Base-by-base conservation (phyloP, 148 eudicot species). In the Tetragonia tetragonoides region DNA sequence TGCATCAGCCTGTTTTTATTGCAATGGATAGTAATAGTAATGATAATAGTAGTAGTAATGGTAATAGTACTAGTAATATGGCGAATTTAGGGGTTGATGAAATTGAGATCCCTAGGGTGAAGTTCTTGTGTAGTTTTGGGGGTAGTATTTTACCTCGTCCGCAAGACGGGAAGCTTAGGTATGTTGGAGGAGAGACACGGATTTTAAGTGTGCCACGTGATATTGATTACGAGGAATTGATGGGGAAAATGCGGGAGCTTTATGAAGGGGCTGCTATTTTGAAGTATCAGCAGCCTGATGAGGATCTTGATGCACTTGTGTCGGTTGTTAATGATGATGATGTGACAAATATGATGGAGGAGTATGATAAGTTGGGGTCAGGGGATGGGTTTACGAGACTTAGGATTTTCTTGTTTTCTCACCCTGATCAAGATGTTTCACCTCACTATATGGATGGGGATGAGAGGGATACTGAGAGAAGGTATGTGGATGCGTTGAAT, bases 251-350 rank as follows among this genome's bases (percentile, higher is more conserved):
- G 99, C 85, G 89, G 81, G 97, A 95, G 80, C 82, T 95, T 24
- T 93, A 86, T 74, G 99, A 95, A 11, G 92, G 82, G 51, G 93
- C 88, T 0, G 64, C 86, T 0, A 81, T 93, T 56, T 82, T 95
- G 84, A 93, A 95, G 81, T 95, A 95, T 84, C 96, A 95, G 91
- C 99, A 95, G 78, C 99, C 99, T 7, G 97, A 95, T 74, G 99
- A 95, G 89, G 99, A 95, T 85, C 94, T 95, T 53, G 99, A 95
- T 84, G 97, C 99, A n/a, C 96, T 95, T 61, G 99, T 95, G 1
- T 95, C 97, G 0, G 99, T 95, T 57, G 99, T 95, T 24, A 91
- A 95, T 79, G 94, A 95, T 84, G 97, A 95, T 79, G 99, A 95
- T 81, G 99, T 95, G 72, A 84, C 75, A 7, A 93, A 95, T 74